Conservation (phyloP, 2,329 filamentous ascomycete species). For the Cladobotryum protrusum region DNA sequence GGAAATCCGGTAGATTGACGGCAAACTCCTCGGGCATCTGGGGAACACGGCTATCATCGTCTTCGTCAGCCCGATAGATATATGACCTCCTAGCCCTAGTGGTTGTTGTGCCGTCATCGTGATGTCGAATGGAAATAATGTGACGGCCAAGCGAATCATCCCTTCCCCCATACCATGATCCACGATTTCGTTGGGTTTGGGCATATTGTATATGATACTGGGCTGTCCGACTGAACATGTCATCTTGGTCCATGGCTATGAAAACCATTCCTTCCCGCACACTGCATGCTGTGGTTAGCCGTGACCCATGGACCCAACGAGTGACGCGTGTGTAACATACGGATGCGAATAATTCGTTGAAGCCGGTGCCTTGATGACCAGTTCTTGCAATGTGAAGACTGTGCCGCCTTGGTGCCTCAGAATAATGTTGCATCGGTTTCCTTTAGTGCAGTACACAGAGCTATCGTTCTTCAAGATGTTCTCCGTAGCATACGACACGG, state of each 20-base stretch:
- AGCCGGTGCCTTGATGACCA: constrained; percentile 81
- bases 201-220: constrained; percentile 68
- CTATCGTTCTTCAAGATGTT: constrained; percentile 79
- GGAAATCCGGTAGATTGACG: constrained; percentile 41
- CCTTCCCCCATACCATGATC: constrained; percentile 13
- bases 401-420: constrained; percentile 74
- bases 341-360: constrained; percentile 72
- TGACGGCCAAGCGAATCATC: constrained; percentile 19
- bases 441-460: constrained; percentile 85
- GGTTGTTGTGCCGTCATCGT: constrained; percentile 45
- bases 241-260: constrained; percentile 76
- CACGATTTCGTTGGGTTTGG: constrained; percentile 15
- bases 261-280: constrained; percentile 92
- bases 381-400: constrained; percentile 75
- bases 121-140: constrained; percentile 47
- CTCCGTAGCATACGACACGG: constrained; percentile 54
- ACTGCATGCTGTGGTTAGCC: constrained; percentile 36
- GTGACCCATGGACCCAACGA: too few species aligned
- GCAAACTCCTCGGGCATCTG: constrained; percentile 54
- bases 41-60: constrained; percentile 42
- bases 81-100: constrained; percentile 41
- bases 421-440: constrained; percentile 81
- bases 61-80: constrained; percentile 31
- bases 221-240: constrained; percentile 65
- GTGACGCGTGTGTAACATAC: constrained; percentile 46